Percentiles rank a stretch among this genome's conserved stretches.
Conservation (phyloP, 2,329 filamentous ascomycete species). For the Botrytis elliptica region DNA sequence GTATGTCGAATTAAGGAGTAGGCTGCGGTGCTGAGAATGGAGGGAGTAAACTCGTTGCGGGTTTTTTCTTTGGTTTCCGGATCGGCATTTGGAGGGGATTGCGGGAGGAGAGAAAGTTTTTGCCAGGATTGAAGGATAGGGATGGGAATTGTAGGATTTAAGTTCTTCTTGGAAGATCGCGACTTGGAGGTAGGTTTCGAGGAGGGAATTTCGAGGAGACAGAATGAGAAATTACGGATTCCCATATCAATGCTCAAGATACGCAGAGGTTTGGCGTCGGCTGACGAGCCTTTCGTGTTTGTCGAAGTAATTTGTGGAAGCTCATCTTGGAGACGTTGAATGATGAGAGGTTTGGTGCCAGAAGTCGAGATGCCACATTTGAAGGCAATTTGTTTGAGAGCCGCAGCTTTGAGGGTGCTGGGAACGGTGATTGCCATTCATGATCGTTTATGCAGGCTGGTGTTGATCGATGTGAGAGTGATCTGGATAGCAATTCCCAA, state of each 20-base stretch:
- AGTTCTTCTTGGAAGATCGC: background rate
- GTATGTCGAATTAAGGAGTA: slow-evolving; percentile 51
- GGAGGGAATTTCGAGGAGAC: slow-evolving; percentile 50
- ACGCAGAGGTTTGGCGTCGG: slow-evolving; percentile 36
- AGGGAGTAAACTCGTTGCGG: slow-evolving; percentile 51
- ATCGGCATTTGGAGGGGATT: slow-evolving; percentile 20
- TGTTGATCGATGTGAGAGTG: background rate
- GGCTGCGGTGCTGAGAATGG: slow-evolving; percentile 53
- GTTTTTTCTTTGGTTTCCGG: slow-evolving; percentile 23
- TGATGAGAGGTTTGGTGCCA: slow-evolving; percentile 58
- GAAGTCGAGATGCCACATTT: slow-evolving; percentile 58
- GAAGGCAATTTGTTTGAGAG: slow-evolving; percentile 59
- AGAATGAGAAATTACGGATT: slow-evolving; percentile 76
- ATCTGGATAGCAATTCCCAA: background rate
- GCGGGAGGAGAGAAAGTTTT: slow-evolving; percentile 25
- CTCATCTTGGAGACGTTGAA: slow-evolving; percentile 49
- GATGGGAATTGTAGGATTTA: background rate
- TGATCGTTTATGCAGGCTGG: slow-evolving; percentile 16
- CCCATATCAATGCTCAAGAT: slow-evolving; percentile 83
- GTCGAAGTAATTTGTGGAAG: slow-evolving; percentile 27
- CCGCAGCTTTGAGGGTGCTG: slow-evolving; percentile 47
- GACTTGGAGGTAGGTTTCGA: background rate
- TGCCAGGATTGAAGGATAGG: slow-evolving; percentile 20
- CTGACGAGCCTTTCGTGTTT: slow-evolving; percentile 25
- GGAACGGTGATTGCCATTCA: slow-evolving; percentile 38